Conservation (phyloP, 352 stramenopile genomes). For the Globisporangium polare region DNA sequence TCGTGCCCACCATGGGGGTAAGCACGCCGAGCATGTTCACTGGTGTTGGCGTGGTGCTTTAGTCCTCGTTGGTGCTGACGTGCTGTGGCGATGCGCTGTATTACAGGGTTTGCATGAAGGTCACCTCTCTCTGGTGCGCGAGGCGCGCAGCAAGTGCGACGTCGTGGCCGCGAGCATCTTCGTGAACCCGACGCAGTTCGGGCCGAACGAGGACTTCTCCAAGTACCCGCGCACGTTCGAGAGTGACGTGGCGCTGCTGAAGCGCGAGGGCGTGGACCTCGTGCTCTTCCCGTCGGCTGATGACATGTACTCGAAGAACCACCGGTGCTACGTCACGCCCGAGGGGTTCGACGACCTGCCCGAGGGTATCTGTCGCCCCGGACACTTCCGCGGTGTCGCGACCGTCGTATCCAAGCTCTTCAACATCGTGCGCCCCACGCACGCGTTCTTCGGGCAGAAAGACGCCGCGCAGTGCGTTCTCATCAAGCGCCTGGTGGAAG, state of each 20-base stretch:
- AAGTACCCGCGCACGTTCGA: slow-evolving; percentile 98
- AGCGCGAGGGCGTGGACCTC: slow-evolving; percentile 86
- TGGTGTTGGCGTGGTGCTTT: not conserved
- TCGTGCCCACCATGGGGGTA: slow-evolving; percentile 99
- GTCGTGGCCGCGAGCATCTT: slow-evolving; percentile 96
- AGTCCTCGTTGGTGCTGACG: not conserved
- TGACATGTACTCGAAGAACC: slow-evolving; percentile 87
- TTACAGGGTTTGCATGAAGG: slow-evolving; percentile 93
- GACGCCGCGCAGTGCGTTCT: slow-evolving; percentile 97
- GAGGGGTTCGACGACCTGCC: slow-evolving; percentile 93
- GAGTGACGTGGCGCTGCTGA: slow-evolving; percentile 86
- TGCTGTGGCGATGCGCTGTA: too few relatives aligned
- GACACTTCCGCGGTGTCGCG: slow-evolving; percentile 98
- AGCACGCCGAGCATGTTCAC: not conserved
- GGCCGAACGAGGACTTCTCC: slow-evolving; percentile 96
- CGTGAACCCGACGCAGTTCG: slow-evolving; percentile 99
- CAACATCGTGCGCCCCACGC: slow-evolving; percentile 96
- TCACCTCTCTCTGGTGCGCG: slow-evolving; percentile 89
- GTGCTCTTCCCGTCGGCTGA: slow-evolving; percentile 83
- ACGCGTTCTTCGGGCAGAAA: slow-evolving; percentile 99
- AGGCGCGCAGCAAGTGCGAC: slow-evolving; percentile 91
- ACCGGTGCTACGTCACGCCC: slow-evolving; percentile 91
- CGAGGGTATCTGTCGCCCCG: slow-evolving; percentile 91
- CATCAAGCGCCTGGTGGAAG: slow-evolving; percentile 93
- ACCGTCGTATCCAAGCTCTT: slow-evolving; percentile 99